These are phyloP conservation scores for Lolium perenne DNA, from an alignment of 176 grass and related monocot species.

Conservation along the genomic window DNA sequence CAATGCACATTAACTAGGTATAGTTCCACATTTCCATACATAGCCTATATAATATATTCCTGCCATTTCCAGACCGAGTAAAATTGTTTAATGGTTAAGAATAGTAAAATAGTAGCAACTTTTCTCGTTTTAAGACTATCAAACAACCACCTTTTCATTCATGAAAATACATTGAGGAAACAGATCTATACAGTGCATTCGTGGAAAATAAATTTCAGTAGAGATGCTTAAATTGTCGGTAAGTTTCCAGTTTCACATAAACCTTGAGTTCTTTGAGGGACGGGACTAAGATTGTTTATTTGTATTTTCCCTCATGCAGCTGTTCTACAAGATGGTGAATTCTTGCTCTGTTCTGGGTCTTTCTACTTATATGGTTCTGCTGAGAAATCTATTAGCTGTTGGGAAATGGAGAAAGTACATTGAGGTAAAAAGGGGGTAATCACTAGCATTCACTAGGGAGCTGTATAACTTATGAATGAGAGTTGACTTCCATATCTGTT, in stretches of 20 bases:
- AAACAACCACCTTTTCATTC: slow-evolving; percentile 1
- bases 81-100: background rate
- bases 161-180: slow-evolving; percentile 24
- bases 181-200: background rate
- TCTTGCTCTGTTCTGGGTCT: slow-evolving; percentile 58
- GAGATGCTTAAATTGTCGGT: slow-evolving; percentile 14
- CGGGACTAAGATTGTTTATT: slow-evolving; percentile 42
- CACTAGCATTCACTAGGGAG: slow-evolving; percentile 25
- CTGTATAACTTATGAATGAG: slow-evolving; percentile 25
- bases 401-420: slow-evolving; percentile 97
- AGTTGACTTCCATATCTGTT: slow-evolving; percentile 15
- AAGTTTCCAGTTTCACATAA: slow-evolving; percentile 13
- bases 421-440: slow-evolving; percentile 57
- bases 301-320: slow-evolving; percentile 51
- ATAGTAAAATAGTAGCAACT: background rate
- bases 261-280: slow-evolving; percentile 27
- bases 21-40: background rate
- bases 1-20: background rate
- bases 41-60: slow-evolving; percentile 4
- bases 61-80: background rate
- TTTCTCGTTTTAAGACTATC: slow-evolving; percentile 14
- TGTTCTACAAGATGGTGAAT: slow-evolving; percentile 76
- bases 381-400: slow-evolving; percentile 82
- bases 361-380: slow-evolving; percentile 75
- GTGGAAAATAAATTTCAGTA: background rate